Conservation (phyloP, 1,139 yeast species). For the Kodamaea derodonti region DNA sequence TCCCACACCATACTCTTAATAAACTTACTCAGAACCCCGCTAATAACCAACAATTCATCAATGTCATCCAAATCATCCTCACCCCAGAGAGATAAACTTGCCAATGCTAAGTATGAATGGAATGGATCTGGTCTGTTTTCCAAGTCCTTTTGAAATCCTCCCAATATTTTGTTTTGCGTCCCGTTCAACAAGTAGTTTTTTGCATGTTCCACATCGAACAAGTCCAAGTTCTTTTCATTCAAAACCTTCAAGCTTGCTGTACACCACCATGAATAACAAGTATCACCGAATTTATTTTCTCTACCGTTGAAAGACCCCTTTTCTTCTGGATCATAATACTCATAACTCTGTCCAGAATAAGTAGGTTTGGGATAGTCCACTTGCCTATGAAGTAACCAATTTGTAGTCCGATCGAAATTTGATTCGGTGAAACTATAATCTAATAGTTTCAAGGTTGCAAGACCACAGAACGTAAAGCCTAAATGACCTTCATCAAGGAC, state of each 20-base stretch:
- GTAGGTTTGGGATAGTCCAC: conserved; percentile 32
- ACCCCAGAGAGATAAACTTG: conserved; percentile 47
- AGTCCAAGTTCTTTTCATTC: conserved; percentile 15
- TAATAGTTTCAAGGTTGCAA: conserved; percentile 57
- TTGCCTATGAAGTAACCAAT: conserved; percentile 68
- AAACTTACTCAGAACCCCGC: conserved; percentile 18
- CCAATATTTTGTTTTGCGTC: conserved; percentile 64
- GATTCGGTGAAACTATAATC: conserved; percentile 18
- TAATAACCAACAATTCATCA: conserved; percentile 26
- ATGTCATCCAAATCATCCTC: conserved; percentile 16
- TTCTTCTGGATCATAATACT: conserved; percentile 40
- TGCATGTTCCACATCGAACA: conserved; percentile 38
- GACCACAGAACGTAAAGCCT: conserved; percentile 84
- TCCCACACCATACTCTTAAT: conserved; percentile 5
- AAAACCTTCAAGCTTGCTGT: conserved; percentile 55
- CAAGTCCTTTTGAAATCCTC: conserved; percentile 78
- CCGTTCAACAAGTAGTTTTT: conserved; percentile 46
- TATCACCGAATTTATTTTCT: conserved; percentile 77
- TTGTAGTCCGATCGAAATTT: conserved; percentile 30
- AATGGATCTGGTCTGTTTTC: conserved; percentile 66
- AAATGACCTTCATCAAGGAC: conserved; percentile 68
- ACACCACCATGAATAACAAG: conserved; percentile 93
- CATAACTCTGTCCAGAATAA: conserved; percentile 24
- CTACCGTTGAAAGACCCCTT: conserved; percentile 88
- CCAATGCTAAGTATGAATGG: conserved; percentile 61